Evolutionary conservation across 208 protist species (phyloP).

Genomic region (Trypanosoma caninum): DNA sequence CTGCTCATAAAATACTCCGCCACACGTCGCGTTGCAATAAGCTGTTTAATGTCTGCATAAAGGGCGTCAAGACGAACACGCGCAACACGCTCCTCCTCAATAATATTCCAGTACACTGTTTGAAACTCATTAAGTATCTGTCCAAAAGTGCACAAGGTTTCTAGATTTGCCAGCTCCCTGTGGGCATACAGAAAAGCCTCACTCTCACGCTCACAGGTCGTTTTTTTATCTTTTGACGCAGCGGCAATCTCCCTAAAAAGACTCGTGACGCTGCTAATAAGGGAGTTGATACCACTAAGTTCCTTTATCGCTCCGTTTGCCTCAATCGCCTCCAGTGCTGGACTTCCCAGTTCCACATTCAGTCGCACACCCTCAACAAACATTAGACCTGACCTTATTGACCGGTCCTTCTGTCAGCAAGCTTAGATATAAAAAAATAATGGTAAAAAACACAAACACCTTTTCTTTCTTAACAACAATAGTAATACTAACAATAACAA

Average conservation of each 20-base stretch:
- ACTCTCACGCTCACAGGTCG: background rate
- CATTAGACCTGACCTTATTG: background rate
- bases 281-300: conserved; percentile 17
- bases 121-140: conserved; percentile 33
- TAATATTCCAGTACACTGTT: conserved; percentile 1
- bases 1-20: conserved; percentile 42
- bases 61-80: conserved; percentile 28
- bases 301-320: conserved; percentile 5
- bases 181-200: conserved; percentile 30
- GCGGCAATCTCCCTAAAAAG: conserved; percentile 18
- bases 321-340: conserved; percentile 1
- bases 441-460: too few species aligned
- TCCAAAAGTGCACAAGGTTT: conserved; percentile 4
- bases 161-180: conserved; percentile 10
- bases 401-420: background rate
- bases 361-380: conserved; percentile 12
- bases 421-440: too few species aligned
- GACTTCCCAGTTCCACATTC: conserved; percentile 19
- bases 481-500: conserved; percentile 1
- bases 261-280: conserved; percentile 25
- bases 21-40: conserved; percentile 23
- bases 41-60: conserved; percentile 23
- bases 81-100: conserved; percentile 28
- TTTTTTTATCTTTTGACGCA: background rate
- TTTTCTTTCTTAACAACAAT: background rate